phyloP scores from a whole-genome alignment of 2,329 filamentous ascomycete genomes.

The Claviceps purpurea region DNA sequence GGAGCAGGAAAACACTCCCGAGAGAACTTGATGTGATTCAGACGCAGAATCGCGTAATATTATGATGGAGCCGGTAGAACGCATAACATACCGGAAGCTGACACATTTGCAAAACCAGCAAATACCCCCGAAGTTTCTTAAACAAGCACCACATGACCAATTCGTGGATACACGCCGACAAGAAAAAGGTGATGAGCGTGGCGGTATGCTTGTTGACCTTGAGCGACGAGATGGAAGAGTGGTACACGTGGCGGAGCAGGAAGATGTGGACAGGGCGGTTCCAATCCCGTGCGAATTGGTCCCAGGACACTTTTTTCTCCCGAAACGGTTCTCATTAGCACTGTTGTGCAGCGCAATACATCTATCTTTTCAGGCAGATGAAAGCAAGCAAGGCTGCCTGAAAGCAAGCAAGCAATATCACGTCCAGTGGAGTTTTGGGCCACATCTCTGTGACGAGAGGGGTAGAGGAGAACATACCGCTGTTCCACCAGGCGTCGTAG shows the following conservation, averaged over 20 bases:
- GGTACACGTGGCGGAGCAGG: slow-evolving; percentile 65
- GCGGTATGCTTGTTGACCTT: slow-evolving; percentile 57
- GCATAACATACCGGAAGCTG: slow-evolving; percentile 48
- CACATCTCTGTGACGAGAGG: background rate
- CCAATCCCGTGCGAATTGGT: slow-evolving; percentile 71
- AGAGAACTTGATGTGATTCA: too few species aligned
- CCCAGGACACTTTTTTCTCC: slow-evolving; percentile 40
- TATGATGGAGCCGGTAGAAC: too few species aligned
- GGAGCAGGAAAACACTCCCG: background rate
- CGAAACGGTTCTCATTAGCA: background rate
- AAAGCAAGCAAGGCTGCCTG: too few species aligned
- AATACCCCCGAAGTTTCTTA: slow-evolving; percentile 61
- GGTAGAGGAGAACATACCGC: slow-evolving; percentile 21
- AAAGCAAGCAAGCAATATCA: too few species aligned
- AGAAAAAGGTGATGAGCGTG: slow-evolving; percentile 62
- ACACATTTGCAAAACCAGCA: slow-evolving; percentile 59
- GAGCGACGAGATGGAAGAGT: slow-evolving; percentile 61
- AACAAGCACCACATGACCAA: slow-evolving; percentile 72
- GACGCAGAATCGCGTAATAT: too few species aligned
- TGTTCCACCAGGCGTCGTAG: slow-evolving; percentile 53
- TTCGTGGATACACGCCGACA: slow-evolving; percentile 60
- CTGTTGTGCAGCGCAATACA: too few species aligned
- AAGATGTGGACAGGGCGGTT: slow-evolving; percentile 68
- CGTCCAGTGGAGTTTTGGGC: background rate
- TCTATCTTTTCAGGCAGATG: too few species aligned